phyloP scores from a whole-genome alignment of 2,329 filamentous ascomycete genomes.

The Fusarium sp. region DNA sequence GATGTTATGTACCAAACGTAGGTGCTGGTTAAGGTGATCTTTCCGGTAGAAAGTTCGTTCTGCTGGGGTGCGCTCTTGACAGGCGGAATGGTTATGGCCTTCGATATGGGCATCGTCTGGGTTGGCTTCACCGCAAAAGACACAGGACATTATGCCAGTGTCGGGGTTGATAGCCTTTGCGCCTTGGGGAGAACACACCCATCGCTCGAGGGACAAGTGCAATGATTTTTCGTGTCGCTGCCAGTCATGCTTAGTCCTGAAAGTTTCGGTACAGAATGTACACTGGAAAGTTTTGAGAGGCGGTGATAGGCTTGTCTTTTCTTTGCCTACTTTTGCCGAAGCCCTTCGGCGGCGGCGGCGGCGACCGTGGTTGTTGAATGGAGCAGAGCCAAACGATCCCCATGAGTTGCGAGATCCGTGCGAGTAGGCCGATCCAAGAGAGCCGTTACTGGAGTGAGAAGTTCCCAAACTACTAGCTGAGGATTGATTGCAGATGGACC shows the following conservation, averaged over 20 bases:
- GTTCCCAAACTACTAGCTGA: slow-evolving; percentile 71
- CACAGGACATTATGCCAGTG: slow-evolving; percentile 66
- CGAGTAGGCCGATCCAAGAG: slow-evolving; percentile 69
- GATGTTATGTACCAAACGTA: slow-evolving; percentile 70
- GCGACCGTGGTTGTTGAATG: slow-evolving; percentile 57
- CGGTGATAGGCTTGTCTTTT: slow-evolving; percentile 50
- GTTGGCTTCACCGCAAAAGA: slow-evolving; percentile 68
- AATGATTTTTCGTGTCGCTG: slow-evolving; percentile 77
- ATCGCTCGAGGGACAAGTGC: slow-evolving; percentile 72
- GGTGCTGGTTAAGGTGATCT: slow-evolving; percentile 74
- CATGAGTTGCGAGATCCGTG: slow-evolving; percentile 68
- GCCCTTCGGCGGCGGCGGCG: slow-evolving; percentile 62
- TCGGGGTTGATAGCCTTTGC: slow-evolving; percentile 66
- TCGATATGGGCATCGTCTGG: slow-evolving; percentile 68
- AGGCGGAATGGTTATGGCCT: slow-evolving; percentile 69
- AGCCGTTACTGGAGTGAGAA: slow-evolving; percentile 68
- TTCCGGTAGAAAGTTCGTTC: slow-evolving; percentile 76
- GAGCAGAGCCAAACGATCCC: slow-evolving; percentile 60
- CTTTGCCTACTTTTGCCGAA: slow-evolving; percentile 51
- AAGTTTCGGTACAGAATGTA: slow-evolving; percentile 76
- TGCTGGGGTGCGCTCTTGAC: slow-evolving; percentile 70
- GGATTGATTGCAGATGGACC: slow-evolving; percentile 68
- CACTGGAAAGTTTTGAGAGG: slow-evolving; percentile 71
- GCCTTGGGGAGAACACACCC: slow-evolving; percentile 72
- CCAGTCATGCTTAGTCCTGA: slow-evolving; percentile 76